Evolutionary conservation across 2,329 filamentous ascomycete species (phyloP).

Genomic region (Ascomycota sp.): DNA sequence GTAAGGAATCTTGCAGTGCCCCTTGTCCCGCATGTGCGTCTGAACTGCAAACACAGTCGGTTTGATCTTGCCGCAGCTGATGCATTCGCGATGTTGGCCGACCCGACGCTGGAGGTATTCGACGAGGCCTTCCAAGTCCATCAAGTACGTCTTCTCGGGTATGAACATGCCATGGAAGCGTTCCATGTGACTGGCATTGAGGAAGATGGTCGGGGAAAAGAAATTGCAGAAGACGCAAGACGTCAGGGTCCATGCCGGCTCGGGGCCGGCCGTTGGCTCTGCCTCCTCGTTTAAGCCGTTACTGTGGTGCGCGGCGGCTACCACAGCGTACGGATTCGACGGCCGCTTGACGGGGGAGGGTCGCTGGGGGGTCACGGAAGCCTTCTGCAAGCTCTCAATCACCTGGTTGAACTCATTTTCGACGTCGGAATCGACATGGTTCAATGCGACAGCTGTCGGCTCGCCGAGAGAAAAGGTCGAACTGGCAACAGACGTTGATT

Average conservation of each 20-base stretch:
- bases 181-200: conserved; percentile 78
- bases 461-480: conserved; percentile 84
- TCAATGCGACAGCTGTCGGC: conserved; percentile 31
- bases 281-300: conserved; percentile 20
- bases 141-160: conserved; percentile 68
- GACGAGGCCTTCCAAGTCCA: conserved; percentile 65
- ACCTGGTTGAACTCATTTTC: conserved; percentile 62
- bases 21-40: conserved; percentile 93
- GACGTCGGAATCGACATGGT: conserved; percentile 41
- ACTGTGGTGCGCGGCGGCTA: conserved; percentile 22
- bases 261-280: conserved; percentile 15
- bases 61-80: conserved; percentile 73
- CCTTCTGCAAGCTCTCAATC: conserved; percentile 54
- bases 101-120: conserved; percentile 63
- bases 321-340: conserved; percentile 26
- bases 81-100: conserved; percentile 59
- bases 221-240: conserved; percentile 86
- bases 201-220: conserved; percentile 50
- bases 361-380: conserved; percentile 39
- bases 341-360: conserved; percentile 33
- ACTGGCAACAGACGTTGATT: conserved; percentile 66
- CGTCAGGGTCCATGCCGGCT: conserved; percentile 22
- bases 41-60: conserved; percentile 63
- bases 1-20: conserved; percentile 93
- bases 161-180: conserved; percentile 91